Percentiles rank a stretch among this genome's conserved stretches.
These are phyloP conservation scores for Angomonas deanei DNA, from an alignment of 208 protist genomes.

Conservation along the genomic window DNA sequence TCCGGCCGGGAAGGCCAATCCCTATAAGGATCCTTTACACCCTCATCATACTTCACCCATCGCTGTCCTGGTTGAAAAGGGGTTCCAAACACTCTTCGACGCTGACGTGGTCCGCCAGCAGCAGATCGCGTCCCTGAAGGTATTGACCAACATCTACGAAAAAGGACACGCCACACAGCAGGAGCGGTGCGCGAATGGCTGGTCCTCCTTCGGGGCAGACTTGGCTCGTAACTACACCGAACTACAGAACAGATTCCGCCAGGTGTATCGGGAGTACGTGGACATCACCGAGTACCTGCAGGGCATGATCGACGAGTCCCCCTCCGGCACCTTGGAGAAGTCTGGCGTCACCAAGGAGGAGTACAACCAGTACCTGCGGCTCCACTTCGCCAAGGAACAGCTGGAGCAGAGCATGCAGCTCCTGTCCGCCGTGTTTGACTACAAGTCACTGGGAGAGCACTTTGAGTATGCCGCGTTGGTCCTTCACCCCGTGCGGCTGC, in stretches of 20 bases:
- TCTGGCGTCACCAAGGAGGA: constrained; percentile 39
- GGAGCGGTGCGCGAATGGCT: constrained; percentile 35
- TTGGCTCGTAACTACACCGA: constrained; percentile 23
- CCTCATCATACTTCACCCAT: constrained; percentile 35
- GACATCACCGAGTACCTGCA: constrained; percentile 26
- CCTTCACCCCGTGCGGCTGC: constrained; percentile 5
- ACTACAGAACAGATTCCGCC: constrained; percentile 15
- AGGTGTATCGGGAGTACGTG: constrained; percentile 18
- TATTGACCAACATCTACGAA: constrained; percentile 22
- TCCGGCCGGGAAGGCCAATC: background rate
- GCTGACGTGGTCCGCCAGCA: constrained; percentile 25
- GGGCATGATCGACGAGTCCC: constrained; percentile 14
- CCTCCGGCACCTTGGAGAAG: constrained; percentile 4
- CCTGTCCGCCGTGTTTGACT: constrained; percentile 20
- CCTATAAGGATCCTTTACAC: constrained; percentile 22
- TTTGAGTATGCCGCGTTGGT: constrained; percentile 73
- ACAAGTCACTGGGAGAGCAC: constrained; percentile 51
- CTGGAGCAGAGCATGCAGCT: constrained; percentile 23
- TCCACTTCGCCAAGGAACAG: constrained; percentile 12
- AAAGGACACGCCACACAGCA: constrained; percentile 33
- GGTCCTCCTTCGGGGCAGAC: constrained; percentile 41
- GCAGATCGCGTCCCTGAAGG: constrained; percentile 13
- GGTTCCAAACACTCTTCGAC: constrained; percentile 42
- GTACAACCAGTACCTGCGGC: constrained; percentile 18
- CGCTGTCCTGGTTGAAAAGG: constrained; percentile 51